Base-by-base conservation (phyloP, 192 early-diverging fungal species). In the Chytriomyces sp. region DNA sequence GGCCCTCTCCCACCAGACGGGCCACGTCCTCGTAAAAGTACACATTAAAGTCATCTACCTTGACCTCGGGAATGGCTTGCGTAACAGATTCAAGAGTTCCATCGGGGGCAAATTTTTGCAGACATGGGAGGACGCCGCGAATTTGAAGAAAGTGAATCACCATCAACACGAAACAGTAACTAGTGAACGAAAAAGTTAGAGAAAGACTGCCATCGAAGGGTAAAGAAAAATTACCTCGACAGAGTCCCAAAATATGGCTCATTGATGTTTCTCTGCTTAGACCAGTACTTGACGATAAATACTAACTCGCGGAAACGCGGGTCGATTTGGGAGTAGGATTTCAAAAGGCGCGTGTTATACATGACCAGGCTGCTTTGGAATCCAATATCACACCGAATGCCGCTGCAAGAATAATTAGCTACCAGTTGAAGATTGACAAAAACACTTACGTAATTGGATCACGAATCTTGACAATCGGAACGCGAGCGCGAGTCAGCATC, bases 151-250 rank as follows among this genome's bases (percentile, higher is more conserved):
- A 69, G 34, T 72, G 63, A 34, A 82, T 74, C 19, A 80, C 53
- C 81, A 82, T 79, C 10, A 82, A 68, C 17, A 70, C 59, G 39
- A 75, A 82, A 30, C 69, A 78, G 60, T 82, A 82, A 64, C 76
- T 77, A 14, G 34, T 26, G 61, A 54, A 32, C 17, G 52, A 14
- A 5, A 55, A 34, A 14, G 10, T 36, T 17, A 30, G 25, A 25
- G 5, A 3, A 3, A 49, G n/a, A 28, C 55, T 33, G 52, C 5
- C 26, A 32, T 30, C 26, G 52, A 41, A 61, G 37, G 5, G 10
- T 19, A 34, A 72, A 67, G 37, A 65, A 74, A 59, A 38, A 22
- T 28, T 67, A 81, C 77, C 70, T 77, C 38, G 76, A 77, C 44
- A 75, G 54, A 40, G 68, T 67, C 17, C 75, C 66, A 62, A 75